Percentiles rank a stretch among this genome's conserved stretches.
phyloP scores from a whole-genome alignment of 768 basidiomycete species.

The Mycena leptocephala region DNA sequence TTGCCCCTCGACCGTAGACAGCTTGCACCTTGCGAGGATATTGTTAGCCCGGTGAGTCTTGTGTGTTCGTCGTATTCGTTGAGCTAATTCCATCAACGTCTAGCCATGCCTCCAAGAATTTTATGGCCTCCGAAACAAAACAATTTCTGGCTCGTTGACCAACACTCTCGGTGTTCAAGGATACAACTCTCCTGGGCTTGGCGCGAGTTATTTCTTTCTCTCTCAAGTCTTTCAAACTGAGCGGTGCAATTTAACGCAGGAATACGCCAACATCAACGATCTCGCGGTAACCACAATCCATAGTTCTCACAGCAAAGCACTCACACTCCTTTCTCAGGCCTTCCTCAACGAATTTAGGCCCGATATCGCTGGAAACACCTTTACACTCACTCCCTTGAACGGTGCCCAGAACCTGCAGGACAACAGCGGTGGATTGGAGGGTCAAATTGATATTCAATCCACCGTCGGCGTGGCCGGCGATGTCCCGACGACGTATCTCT shows the following conservation, averaged over 20 bases:
- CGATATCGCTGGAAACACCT: slow-evolving; percentile 8
- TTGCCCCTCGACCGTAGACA: slow-evolving; percentile 11
- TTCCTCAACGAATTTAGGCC: slow-evolving; percentile 9
- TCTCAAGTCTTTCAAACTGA: background rate
- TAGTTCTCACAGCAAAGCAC: background rate
- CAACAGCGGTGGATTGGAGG: too few species aligned
- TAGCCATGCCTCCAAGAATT: slow-evolving; percentile 23
- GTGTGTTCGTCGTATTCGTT: slow-evolving; percentile 1
- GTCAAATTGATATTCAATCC: too few species aligned
- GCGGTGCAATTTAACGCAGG: slow-evolving; percentile 1
- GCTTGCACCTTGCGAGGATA: slow-evolving; percentile 25
- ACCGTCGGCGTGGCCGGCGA: too few species aligned
- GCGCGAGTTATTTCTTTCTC: slow-evolving; percentile 4
- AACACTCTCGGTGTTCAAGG: slow-evolving; percentile 19
- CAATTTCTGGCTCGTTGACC: slow-evolving; percentile 18
- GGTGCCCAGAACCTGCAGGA: too few species aligned
- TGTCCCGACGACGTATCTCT: slow-evolving; percentile 5
- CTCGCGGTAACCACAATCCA: background rate
- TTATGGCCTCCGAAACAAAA: slow-evolving; percentile 20
- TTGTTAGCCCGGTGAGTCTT: slow-evolving; percentile 17
- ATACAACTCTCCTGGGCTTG: slow-evolving; percentile 8
- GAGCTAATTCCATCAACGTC: slow-evolving; percentile 6
- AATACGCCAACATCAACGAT: slow-evolving; percentile 16
- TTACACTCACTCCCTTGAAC: background rate
- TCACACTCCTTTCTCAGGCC: background rate